Percentiles rank a stretch among this genome's conserved stretches.
These are phyloP conservation scores for Syzygium aromaticum DNA, from an alignment of 345 rosid genomes.

Conservation along the genomic window DNA sequence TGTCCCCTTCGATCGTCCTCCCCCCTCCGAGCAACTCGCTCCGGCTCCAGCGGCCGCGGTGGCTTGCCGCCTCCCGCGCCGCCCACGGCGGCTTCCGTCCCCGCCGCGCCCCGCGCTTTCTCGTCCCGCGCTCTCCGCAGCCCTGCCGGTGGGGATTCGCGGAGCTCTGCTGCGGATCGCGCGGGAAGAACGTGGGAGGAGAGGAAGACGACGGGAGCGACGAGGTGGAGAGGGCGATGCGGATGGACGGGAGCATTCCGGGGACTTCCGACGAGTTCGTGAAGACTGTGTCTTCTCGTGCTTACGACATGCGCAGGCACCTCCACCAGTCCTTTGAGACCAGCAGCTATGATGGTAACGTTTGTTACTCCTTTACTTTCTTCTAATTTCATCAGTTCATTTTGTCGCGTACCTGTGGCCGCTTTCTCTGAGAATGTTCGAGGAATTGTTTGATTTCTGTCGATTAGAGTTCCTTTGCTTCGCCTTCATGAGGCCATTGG, in stretches of 20 bases:
- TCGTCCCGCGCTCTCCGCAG: constrained; percentile 6
- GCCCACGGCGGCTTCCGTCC: constrained; percentile 6
- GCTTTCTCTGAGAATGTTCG: background rate
- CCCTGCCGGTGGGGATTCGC: constrained; percentile 13
- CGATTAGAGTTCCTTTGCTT: background rate
- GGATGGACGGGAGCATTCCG: constrained; percentile 89
- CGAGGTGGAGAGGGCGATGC: constrained; percentile 81
- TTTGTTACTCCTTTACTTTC: background rate
- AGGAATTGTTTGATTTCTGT: background rate
- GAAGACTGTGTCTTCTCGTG: constrained; percentile 85
- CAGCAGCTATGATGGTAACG: constrained; percentile 86
- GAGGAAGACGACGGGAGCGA: constrained; percentile 34
- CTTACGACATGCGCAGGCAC: constrained; percentile 91
- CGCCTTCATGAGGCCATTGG: background rate
- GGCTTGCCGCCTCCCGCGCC: constrained; percentile 21
- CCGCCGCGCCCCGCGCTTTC: constrained; percentile 17
- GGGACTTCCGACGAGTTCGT: constrained; percentile 78
- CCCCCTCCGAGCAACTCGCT: constrained; percentile 44
- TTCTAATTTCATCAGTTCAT: background rate
- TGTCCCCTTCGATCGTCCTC: constrained; percentile 76
- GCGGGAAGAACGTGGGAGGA: constrained; percentile 12
- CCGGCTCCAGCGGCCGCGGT: constrained; percentile 16
- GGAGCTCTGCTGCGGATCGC: constrained; percentile 29
- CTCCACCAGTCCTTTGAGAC: constrained; percentile 72
- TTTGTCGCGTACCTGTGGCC: background rate